These are phyloP conservation scores for Suillus lakei DNA, from an alignment of 768 basidiomycete genomes.

Conservation along the genomic window DNA sequence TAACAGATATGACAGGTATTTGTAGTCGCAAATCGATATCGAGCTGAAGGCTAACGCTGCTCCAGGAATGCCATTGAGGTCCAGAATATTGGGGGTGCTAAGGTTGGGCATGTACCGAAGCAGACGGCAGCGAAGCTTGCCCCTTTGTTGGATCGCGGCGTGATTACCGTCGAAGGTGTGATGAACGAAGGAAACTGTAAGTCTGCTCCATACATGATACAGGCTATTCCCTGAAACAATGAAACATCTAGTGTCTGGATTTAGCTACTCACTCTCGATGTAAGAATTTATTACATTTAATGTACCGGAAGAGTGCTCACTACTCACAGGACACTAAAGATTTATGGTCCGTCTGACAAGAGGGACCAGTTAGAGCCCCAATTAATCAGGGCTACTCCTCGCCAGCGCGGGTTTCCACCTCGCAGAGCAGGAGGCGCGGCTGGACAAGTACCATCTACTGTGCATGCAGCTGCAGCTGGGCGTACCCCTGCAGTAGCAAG, in stretches of 20 bases:
- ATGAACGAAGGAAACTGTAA: constrained; percentile 70
- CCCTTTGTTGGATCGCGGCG: constrained; percentile 66
- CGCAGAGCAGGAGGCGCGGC: constrained; percentile 18
- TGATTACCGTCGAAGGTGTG: constrained; percentile 74
- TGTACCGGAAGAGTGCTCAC: background rate
- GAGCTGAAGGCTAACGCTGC: background rate
- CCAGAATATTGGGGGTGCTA: constrained; percentile 69
- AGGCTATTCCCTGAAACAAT: constrained; percentile 10
- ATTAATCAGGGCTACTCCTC: constrained; percentile 77
- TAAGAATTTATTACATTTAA: constrained; percentile 34
- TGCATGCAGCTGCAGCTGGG: constrained; percentile 18
- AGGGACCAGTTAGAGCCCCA: constrained; percentile 64
- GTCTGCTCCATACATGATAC: constrained; percentile 6
- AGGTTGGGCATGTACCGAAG: constrained; percentile 84
- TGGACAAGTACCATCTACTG: constrained; percentile 20
- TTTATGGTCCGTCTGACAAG: constrained; percentile 71
- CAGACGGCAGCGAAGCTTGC: constrained; percentile 62
- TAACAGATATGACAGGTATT: constrained; percentile 71
- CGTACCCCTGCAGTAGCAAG: constrained; percentile 17
- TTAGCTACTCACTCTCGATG: constrained; percentile 64
- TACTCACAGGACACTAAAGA: constrained; percentile 59
- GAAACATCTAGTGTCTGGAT: constrained; percentile 43
- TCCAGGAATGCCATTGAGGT: constrained; percentile 81
- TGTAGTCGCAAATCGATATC: background rate
- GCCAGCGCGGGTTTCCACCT: constrained; percentile 57